Percentiles rank a stretch among this genome's conserved stretches.
Evolutionary conservation across 164 flowering plant species (phyloP).

Genomic region (Magnolia changhungtana): DNA sequence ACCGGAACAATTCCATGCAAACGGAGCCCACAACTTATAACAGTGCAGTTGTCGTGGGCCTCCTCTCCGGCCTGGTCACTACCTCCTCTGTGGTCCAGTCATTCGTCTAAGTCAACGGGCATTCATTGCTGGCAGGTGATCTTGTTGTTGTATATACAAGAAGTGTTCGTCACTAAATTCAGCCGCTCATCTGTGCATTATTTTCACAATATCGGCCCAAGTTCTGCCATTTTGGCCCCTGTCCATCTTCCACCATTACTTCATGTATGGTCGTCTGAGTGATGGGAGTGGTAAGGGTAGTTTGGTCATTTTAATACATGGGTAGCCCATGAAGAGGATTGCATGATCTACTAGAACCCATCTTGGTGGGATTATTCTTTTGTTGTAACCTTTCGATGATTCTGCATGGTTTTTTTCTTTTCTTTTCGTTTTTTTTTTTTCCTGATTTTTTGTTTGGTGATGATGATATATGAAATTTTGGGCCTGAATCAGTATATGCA

Average conservation of each 20-base stretch:
- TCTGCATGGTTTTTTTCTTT: too few species aligned
- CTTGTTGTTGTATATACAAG: background rate
- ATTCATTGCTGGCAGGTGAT: background rate
- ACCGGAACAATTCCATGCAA: constrained; percentile 80
- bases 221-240: background rate
- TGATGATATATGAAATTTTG: too few species aligned
- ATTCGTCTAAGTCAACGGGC: constrained; percentile 36
- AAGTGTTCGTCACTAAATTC: background rate
- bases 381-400: background rate
- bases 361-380: background rate
- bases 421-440: too few species aligned
- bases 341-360: background rate
- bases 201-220: background rate
- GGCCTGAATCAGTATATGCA: too few species aligned
- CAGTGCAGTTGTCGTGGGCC: constrained; percentile 70
- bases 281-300: background rate
- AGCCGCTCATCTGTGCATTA: background rate
- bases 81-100: constrained; percentile 71
- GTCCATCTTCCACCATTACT: too few species aligned
- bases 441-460: too few species aligned
- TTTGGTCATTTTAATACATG: background rate
- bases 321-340: background rate
- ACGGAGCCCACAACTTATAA: constrained; percentile 86
- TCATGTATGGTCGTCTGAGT: background rate
- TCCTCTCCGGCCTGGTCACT: constrained; percentile 77